These are phyloP conservation scores for Diaporthe citri DNA, from an alignment of 2,329 filamentous ascomycete genomes.

Conservation along the genomic window DNA sequence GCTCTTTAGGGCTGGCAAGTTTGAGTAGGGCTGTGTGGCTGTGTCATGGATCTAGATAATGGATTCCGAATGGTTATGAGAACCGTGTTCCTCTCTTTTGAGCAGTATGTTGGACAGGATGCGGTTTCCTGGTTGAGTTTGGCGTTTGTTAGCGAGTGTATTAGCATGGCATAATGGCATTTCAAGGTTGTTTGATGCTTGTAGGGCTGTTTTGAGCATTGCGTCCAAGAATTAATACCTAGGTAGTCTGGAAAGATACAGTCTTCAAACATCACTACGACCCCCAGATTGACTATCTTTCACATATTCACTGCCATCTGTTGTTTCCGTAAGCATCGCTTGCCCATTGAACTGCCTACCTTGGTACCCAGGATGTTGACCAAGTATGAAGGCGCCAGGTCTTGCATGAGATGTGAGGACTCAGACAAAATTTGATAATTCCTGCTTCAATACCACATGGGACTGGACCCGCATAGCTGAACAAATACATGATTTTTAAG, in stretches of 20 bases:
- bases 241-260: background rate
- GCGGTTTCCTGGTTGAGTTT: background rate
- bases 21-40: slow-evolving; percentile 55
- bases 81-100: background rate
- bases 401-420: no score
- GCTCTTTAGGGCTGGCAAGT: slow-evolving; percentile 68
- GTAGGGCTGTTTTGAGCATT: background rate
- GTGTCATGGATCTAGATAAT: background rate
- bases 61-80: background rate
- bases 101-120: background rate
- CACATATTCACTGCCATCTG: no score
- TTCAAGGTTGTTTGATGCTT: slow-evolving; percentile 4
- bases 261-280: background rate
- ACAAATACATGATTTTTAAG: no score
- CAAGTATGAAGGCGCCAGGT: no score
- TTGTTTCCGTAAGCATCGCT: no score
- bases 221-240: background rate
- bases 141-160: slow-evolving; percentile 19
- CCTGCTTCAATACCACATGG: no score
- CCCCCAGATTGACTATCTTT: no score
- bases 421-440: no score
- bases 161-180: slow-evolving; percentile 11
- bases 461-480: no score
- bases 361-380: rapidly evolving
- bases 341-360: no score